Evolutionary conservation across 2,329 filamentous ascomycete genomes (phyloP).

Genomic region (Calonectria montana): DNA sequence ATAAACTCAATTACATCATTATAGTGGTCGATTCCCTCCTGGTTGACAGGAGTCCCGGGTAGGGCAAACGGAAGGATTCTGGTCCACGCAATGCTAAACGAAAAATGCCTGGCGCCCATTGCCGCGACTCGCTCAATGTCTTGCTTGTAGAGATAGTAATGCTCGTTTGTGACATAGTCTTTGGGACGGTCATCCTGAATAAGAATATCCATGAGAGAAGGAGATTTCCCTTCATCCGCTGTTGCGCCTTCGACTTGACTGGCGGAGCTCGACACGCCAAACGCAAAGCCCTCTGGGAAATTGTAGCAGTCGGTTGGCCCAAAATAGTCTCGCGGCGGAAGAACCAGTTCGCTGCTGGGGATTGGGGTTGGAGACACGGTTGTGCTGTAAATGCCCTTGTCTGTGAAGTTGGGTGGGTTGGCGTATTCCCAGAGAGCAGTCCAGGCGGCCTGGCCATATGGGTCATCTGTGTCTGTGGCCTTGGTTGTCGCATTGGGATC

Average conservation of each 20-base stretch:
- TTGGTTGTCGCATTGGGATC: conserved; percentile 43
- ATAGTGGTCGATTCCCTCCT: conserved; percentile 63
- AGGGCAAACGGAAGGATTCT: conserved; percentile 64
- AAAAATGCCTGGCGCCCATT: conserved; percentile 63
- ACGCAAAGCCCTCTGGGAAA: conserved; percentile 60
- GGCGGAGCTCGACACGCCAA: conserved; percentile 62
- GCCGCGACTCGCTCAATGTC: conserved; percentile 64
- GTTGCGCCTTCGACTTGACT: conserved; percentile 59
- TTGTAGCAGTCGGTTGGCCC: conserved; percentile 59
- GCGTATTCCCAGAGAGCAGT: conserved; percentile 48
- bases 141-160: conserved; percentile 68
- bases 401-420: conserved; percentile 49
- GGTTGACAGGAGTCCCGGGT: conserved; percentile 62
- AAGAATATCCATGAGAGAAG: conserved; percentile 56
- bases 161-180: conserved; percentile 57
- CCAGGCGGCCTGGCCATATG: conserved; percentile 47
- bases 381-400: conserved; percentile 49
- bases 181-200: conserved; percentile 40
- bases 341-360: conserved; percentile 63
- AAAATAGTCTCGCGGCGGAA: conserved; percentile 65
- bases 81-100: conserved; percentile 64
- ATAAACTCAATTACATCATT: conserved; percentile 64
- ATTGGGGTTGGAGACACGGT: conserved; percentile 67
- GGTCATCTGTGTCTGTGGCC: conserved; percentile 44
- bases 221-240: conserved; percentile 55